Conservation (phyloP, 495 filamentous ascomycete genomes). For the Penicillium malachiteum region DNA sequence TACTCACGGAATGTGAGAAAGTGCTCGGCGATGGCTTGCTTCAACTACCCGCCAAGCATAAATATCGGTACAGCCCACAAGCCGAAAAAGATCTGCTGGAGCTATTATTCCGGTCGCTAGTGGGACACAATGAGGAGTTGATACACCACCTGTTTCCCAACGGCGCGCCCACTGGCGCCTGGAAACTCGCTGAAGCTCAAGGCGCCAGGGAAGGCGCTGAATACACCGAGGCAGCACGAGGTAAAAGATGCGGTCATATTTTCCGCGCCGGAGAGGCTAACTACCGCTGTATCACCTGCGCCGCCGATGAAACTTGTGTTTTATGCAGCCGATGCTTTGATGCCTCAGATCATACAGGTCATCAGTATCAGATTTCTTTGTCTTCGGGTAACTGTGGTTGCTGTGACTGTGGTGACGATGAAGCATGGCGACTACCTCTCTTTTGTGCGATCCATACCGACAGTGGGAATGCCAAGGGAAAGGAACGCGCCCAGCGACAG, state of each 20-base stretch:
- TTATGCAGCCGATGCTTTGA: slow-evolving; percentile 92
- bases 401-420: slow-evolving; percentile 93
- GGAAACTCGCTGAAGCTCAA: slow-evolving; percentile 81
- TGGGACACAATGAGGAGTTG: slow-evolving; percentile 67
- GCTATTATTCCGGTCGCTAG: slow-evolving; percentile 83
- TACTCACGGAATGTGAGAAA: slow-evolving; percentile 72
- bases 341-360: slow-evolving; percentile 89
- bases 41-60: slow-evolving; percentile 64
- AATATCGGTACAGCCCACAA: slow-evolving; percentile 67
- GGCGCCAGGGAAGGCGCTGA: slow-evolving; percentile 92
- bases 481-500: slow-evolving; percentile 52
- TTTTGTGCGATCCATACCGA: slow-evolving; percentile 92
- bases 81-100: slow-evolving; percentile 69
- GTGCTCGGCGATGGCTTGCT: slow-evolving; percentile 74
- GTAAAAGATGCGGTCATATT: slow-evolving; percentile 96
- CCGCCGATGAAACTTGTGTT: slow-evolving; percentile 80
- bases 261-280: slow-evolving; percentile 89
- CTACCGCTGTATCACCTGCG: slow-evolving; percentile 91
- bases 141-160: slow-evolving; percentile 76
- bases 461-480: slow-evolving; percentile 56
- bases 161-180: slow-evolving; percentile 59
- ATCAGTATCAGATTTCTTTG: slow-evolving; percentile 81
- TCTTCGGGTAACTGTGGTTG: slow-evolving; percentile 91
- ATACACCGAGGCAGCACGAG: slow-evolving; percentile 87
- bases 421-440: slow-evolving; percentile 86